Conservation (phyloP, 305 asterid species). For the Fraxinus angustifolia region DNA sequence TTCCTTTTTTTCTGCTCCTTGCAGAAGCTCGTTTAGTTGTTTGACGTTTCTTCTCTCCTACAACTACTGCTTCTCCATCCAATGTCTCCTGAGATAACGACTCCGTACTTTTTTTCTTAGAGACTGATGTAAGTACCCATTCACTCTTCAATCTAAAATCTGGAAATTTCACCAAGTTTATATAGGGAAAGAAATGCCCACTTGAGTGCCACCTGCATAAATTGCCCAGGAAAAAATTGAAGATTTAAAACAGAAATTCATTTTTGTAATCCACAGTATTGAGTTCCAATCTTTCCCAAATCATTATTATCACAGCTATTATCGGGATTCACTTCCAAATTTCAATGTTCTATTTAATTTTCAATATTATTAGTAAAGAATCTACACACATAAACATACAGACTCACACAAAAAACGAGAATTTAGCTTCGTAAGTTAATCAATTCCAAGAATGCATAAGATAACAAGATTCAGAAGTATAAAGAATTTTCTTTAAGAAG, state of each 20-base stretch:
- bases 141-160: slow-evolving; percentile 33
- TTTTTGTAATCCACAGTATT: neutral
- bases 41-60: slow-evolving; percentile 43
- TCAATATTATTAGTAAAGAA: neutral
- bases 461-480: neutral
- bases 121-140: slow-evolving; percentile 50
- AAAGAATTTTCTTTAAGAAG: neutral
- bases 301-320: neutral
- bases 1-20: slow-evolving; percentile 47
- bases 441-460: neutral
- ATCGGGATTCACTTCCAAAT: neutral
- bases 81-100: slow-evolving; percentile 41
- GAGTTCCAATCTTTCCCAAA: neutral
- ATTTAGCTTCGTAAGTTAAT: slow-evolving; percentile 7
- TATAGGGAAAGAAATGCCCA: slow-evolving; percentile 33
- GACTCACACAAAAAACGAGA: neutral
- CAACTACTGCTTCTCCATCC: slow-evolving; percentile 43
- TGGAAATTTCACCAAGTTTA: slow-evolving; percentile 49
- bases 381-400: neutral
- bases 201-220: slow-evolving; percentile 55
- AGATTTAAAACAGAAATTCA: neutral
- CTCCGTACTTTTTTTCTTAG: slow-evolving; percentile 37
- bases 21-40: slow-evolving; percentile 51
- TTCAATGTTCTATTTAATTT: neutral
- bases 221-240: slow-evolving; percentile 26